Conservation (phyloP, 2,329 filamentous ascomycete genomes). For the Calonectria crousiana region DNA sequence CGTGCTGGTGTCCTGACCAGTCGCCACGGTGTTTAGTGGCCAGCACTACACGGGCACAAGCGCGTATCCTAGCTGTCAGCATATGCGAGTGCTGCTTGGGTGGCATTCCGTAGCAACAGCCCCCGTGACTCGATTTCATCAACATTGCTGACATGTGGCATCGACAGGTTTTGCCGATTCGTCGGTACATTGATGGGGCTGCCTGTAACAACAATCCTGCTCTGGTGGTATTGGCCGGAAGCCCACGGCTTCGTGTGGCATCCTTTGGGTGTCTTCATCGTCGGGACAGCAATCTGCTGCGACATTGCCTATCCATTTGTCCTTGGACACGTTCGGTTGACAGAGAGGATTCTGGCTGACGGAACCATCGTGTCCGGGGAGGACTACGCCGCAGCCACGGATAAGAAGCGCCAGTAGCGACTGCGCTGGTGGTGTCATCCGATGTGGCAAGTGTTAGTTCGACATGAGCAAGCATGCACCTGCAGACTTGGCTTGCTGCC, state of each 20-base stretch:
- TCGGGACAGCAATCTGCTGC: conserved; percentile 53
- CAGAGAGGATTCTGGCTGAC: conserved; percentile 53
- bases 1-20: conserved; percentile 19
- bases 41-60: conserved; percentile 2
- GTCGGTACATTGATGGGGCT: conserved; percentile 58
- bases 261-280: conserved; percentile 57
- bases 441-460: conserved; percentile 3
- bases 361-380: conserved; percentile 50
- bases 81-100: neutral
- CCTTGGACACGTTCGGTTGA: conserved; percentile 53
- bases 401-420: conserved; percentile 39
- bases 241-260: conserved; percentile 61
- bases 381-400: conserved; percentile 2
- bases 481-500: neutral
- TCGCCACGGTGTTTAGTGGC: neutral
- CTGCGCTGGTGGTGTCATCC: neutral
- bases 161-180: conserved; percentile 56
- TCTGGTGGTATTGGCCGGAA: conserved; percentile 66
- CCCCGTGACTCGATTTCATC: neutral
- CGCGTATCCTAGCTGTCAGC: neutral
- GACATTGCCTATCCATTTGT: conserved; percentile 61
- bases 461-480: neutral
- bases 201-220: conserved; percentile 51
- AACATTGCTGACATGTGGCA: conserved; percentile 29
- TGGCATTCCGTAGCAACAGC: neutral